Evolutionary conservation across 805 yeast species (phyloP).

Genomic region (Suhomyces xylopsoci): DNA sequence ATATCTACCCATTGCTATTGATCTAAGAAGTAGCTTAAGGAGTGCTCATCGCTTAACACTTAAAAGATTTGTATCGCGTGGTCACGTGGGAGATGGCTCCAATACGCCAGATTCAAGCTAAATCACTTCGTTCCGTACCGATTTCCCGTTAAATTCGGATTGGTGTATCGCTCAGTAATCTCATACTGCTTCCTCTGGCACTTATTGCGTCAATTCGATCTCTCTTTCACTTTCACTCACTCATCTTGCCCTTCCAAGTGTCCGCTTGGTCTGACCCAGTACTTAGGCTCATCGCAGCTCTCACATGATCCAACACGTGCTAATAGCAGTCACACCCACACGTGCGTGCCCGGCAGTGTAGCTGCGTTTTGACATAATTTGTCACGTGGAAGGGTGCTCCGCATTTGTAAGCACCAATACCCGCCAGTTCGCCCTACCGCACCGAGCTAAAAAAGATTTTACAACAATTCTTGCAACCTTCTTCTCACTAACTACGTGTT

Average conservation of each 20-base stretch:
- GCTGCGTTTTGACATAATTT: neutral
- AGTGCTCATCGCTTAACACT: neutral
- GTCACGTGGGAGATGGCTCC: neutral
- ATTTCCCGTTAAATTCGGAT: no score
- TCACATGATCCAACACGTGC: neutral
- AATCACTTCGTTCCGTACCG: neutral
- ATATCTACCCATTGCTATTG: slow-evolving; percentile 71
- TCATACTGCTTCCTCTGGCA: no score
- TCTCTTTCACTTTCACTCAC: neutral
- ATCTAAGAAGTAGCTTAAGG: neutral
- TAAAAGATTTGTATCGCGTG: neutral
- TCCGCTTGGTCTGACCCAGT: neutral
- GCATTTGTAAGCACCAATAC: neutral
- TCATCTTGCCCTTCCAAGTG: neutral
- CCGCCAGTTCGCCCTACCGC: neutral
- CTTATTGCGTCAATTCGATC: no score
- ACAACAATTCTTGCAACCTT: neutral
- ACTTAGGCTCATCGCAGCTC: neutral
- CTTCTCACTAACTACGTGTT: slow-evolving; percentile 3
- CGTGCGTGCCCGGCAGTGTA: neutral
- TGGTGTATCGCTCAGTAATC: no score
- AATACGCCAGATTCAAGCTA: no score
- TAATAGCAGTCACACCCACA: slow-evolving; percentile 3
- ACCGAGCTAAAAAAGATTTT: slow-evolving; percentile 3
- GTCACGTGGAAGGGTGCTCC: neutral